These are phyloP conservation scores for Talaromyces atroroseus DNA, from an alignment of 2,329 filamentous ascomycete species.

Conservation along the genomic window DNA sequence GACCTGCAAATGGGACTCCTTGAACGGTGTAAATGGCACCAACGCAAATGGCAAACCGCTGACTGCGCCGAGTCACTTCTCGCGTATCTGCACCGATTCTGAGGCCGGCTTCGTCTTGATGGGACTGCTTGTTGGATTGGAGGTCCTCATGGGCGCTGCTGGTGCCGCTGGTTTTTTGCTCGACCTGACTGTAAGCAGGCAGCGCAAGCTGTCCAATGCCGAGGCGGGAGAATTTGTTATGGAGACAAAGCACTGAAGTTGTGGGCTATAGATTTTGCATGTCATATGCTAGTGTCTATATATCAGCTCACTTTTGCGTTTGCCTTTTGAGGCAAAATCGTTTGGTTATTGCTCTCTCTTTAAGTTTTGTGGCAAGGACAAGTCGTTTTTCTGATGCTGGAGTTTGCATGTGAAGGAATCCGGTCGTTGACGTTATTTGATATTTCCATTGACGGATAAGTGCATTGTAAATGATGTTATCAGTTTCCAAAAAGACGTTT, in stretches of 20 bases:
- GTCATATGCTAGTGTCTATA: not conserved
- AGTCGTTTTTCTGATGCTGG: not conserved
- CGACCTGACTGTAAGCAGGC: constrained; percentile 25
- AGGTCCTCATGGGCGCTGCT: constrained; percentile 29
- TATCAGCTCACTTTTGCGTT: not conserved
- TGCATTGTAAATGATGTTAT: not conserved
- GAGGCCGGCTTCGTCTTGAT: constrained; percentile 33
- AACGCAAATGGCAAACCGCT: constrained; percentile 15
- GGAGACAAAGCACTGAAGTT: constrained; percentile 10
- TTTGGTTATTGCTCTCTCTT: not conserved
- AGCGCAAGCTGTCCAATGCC: constrained; percentile 17
- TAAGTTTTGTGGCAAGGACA: not conserved
- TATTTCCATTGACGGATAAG: not conserved
- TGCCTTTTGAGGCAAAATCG: not conserved
- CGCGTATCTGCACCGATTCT: constrained; percentile 33
- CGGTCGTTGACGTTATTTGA: not conserved
- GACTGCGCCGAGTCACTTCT: constrained; percentile 30
- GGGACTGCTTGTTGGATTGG: constrained; percentile 29
- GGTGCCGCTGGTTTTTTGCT: constrained; percentile 27
- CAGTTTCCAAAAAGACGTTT: too few species aligned
- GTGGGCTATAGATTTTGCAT: not conserved
- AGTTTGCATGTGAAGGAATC: not conserved
- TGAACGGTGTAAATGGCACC: constrained; percentile 13
- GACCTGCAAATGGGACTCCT: constrained; percentile 37
- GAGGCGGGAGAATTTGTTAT: constrained; percentile 6